Base-by-base conservation (phyloP, 805 yeast species). In the Sungouiella blattae region DNA sequence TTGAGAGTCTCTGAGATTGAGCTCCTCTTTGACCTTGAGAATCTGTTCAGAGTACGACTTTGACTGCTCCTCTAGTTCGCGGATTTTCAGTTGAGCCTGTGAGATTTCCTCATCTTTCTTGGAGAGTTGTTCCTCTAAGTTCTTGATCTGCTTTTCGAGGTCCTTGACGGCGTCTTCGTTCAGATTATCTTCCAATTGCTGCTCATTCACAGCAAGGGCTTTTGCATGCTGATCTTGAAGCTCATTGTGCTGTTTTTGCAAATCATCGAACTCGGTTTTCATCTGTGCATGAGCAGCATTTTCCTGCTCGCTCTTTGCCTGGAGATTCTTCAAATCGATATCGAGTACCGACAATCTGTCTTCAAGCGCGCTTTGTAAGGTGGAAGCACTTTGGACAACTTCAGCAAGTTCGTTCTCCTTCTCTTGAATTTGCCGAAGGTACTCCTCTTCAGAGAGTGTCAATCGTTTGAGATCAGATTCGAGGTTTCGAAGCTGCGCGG, bases 11-110 rank as follows among this genome's bases (percentile, higher is more conserved):
- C 17, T 26, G n/a, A 34, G 15, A 3, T 27, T 32, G 11, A 36
- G 30, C 15, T 40, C 38, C 1, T 9, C 23, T n/a, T 16, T 15
- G 6, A 35, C 26, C 16, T 20, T 6, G 6, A 7, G 8, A 6
- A 9, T 9, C 22, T 33, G 27, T 14, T 33, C 36, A 9, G 39
- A 28, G 9, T 37, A 30, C 12, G 40, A 21, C 15, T 39, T 26
- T 11, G 47, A 30, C 4, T 20, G 23, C 2, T 33, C 26, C 26
- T 38, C 33, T 3, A 32, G 29, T 5, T 21, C 22, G 15, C 3
- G 14, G 29, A 4, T 20, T 27, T 37, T 29, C 13, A 31, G 44
- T 40, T 28, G 59, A 47, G 18, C 43, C 49, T 33, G 36, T 11
- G 44, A 26, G 13, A 25, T 21, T 4, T 28, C 20, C 6, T 44